Conservation (phyloP, 805 yeast genomes). For the Teunomyces aglyptinius region DNA sequence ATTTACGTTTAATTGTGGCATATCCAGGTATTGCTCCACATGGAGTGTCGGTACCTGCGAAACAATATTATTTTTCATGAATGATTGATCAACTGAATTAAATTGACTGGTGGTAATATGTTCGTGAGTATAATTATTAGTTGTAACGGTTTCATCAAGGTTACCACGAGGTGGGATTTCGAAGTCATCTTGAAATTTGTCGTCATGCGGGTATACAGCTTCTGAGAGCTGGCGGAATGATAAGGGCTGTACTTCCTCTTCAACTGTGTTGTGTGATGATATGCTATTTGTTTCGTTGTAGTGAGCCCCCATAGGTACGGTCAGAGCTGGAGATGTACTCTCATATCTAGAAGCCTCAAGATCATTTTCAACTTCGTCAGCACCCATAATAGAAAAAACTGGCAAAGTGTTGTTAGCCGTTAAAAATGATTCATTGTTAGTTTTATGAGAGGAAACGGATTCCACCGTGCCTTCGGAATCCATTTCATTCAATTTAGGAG, state of each 20-base stretch:
- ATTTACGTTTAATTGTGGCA: background rate
- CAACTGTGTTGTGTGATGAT: background rate
- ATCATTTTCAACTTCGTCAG: constrained; percentile 3
- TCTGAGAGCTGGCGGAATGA: background rate
- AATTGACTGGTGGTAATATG: background rate
- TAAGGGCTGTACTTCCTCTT: background rate
- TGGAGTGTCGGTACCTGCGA: background rate
- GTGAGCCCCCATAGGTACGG: background rate
- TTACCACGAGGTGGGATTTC: constrained; percentile 1
- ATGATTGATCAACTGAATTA: background rate
- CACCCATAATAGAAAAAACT: constrained; percentile 7
- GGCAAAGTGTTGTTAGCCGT: constrained; percentile 6
- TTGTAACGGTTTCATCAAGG: background rate
- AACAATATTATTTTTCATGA: background rate
- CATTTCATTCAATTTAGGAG: background rate
- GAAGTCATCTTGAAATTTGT: background rate
- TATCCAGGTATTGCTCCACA: background rate
- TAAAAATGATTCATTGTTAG: background rate
- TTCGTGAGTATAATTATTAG: background rate
- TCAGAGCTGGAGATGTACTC: background rate
- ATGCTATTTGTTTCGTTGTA: background rate
- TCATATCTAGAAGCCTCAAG: background rate
- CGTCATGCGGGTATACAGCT: background rate
- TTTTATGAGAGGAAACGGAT: background rate
- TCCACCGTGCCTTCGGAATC: background rate